Percentiles rank a stretch among this genome's conserved stretches.
Evolutionary conservation across 805 yeast species (phyloP).

Genomic region (Metschnikowia similis): DNA sequence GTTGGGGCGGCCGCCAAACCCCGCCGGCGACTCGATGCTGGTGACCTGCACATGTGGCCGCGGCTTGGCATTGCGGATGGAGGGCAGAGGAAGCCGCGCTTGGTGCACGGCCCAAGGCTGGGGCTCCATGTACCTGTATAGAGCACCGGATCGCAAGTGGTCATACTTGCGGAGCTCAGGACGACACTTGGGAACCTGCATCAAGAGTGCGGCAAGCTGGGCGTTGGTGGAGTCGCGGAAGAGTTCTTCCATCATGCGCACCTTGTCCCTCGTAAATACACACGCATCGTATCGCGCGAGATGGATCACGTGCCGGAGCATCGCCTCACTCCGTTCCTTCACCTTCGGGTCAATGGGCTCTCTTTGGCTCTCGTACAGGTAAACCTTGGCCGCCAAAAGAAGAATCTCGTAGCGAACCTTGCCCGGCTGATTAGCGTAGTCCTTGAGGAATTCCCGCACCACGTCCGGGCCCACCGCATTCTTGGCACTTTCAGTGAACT

Average conservation of each 20-base stretch:
- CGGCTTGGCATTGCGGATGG: conserved; percentile 26
- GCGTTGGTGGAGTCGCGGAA: conserved; percentile 41
- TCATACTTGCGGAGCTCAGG: conserved; percentile 29
- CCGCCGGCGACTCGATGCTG: conserved; percentile 12
- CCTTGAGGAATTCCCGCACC: conserved; percentile 51
- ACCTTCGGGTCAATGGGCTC: conserved; percentile 9
- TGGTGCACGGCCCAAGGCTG: conserved; percentile 44
- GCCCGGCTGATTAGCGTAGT: conserved; percentile 51
- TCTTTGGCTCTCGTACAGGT: conserved; percentile 20
- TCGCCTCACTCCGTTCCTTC: conserved; percentile 28
- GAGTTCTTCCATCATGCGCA: conserved; percentile 66
- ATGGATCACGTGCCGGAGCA: conserved; percentile 60
- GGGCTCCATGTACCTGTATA: conserved; percentile 22
- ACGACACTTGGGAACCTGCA: conserved; percentile 74
- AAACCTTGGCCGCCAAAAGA: conserved; percentile 67
- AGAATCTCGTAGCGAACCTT: conserved; percentile 68
- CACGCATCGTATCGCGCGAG: conserved; percentile 69
- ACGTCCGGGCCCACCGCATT: conserved; percentile 68
- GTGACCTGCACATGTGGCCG: conserved; percentile 9
- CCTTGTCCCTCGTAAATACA: conserved; percentile 79
- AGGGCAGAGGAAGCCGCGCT: conserved; percentile 23
- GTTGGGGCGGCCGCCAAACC: background rate
- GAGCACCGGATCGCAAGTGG: background rate
- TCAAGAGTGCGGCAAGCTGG: conserved; percentile 62
- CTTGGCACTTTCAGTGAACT: conserved; percentile 45